phyloP scores from a whole-genome alignment of 2,329 filamentous ascomycete genomes.

The Penicillium carneum region DNA sequence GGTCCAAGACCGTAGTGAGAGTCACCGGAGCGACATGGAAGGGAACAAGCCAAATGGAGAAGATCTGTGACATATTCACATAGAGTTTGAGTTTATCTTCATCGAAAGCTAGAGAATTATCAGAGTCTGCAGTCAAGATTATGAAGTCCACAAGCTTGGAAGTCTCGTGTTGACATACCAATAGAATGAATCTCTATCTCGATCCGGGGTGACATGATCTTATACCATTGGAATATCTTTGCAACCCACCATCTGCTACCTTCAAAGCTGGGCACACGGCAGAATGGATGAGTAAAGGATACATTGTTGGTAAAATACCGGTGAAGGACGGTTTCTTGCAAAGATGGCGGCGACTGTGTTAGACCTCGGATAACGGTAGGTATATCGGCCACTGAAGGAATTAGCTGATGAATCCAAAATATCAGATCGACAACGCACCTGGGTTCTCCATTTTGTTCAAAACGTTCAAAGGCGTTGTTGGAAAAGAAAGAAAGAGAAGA shows the following conservation, averaged over 20 bases:
- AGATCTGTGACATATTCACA: constrained; percentile 75
- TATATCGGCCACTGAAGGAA: constrained; percentile 64
- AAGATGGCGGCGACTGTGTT: constrained; percentile 69
- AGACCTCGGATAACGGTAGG: constrained; percentile 70
- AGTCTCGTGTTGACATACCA: constrained; percentile 49
- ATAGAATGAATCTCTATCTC: constrained; percentile 70
- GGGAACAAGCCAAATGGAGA: constrained; percentile 78
- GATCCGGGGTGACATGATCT: constrained; percentile 78
- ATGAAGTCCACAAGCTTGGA: neutral
- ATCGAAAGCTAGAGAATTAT: constrained; percentile 68
- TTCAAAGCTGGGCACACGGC: constrained; percentile 66
- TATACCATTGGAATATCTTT: constrained; percentile 82
- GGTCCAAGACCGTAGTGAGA: constrained; percentile 72
- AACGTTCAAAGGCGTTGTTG: neutral
- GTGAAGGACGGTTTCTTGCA: constrained; percentile 71
- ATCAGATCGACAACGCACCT: constrained; percentile 6
- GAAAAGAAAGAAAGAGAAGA: neutral
- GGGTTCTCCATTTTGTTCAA: constrained; percentile 29
- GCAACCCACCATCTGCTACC: constrained; percentile 72
- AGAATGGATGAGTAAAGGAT: constrained; percentile 80
- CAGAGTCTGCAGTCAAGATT: constrained; percentile 1
- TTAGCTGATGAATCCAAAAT: neutral
- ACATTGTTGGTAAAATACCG: constrained; percentile 77
- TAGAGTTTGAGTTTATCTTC: constrained; percentile 71
- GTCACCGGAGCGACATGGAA: constrained; percentile 73